These are phyloP conservation scores for Colletotrichum nymphaeae DNA, from an alignment of 2,329 filamentous ascomycete genomes.

Conservation along the genomic window DNA sequence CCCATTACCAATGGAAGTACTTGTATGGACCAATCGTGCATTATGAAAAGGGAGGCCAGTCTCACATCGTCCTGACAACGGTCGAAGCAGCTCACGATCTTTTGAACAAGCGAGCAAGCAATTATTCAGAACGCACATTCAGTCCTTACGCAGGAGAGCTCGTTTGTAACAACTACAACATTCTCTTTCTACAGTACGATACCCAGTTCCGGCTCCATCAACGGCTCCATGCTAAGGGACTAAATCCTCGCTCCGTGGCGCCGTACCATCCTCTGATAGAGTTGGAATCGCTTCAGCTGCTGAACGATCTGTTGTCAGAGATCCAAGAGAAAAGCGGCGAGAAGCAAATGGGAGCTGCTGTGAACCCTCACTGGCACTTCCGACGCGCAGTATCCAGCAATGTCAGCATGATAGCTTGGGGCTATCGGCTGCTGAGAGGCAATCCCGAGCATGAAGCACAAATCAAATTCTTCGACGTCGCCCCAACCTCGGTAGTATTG, in stretches of 20 bases:
- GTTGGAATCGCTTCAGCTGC: constrained; percentile 7
- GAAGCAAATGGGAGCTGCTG: not conserved
- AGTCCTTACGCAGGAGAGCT: not conserved
- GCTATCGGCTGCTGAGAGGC: constrained; percentile 5
- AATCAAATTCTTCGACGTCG: not conserved
- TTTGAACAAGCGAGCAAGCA: constrained; percentile 15
- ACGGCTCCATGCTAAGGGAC: not conserved
- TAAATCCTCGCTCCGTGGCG: not conserved
- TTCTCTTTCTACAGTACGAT: constrained; percentile 24
- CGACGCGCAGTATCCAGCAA: constrained; percentile 6
- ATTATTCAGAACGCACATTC: constrained; percentile 9
- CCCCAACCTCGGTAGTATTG: not conserved
- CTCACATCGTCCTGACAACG: constrained; percentile 10
- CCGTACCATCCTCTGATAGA: constrained; percentile 3
- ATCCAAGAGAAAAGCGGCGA: not conserved
- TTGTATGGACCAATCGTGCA: constrained; percentile 10
- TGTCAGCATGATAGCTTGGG: constrained; percentile 6
- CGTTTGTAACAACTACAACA: not conserved
- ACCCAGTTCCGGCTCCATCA: constrained; percentile 1
- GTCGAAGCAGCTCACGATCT: constrained; percentile 24
- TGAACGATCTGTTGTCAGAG: constrained; percentile 1
- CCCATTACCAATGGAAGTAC: constrained; percentile 13
- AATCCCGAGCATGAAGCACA: not conserved
- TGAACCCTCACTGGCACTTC: not conserved
- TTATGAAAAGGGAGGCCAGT: not conserved